These are phyloP conservation scores for Aphanomyces stellatus DNA, from an alignment of 352 stramenopile species.

Conservation along the genomic window DNA sequence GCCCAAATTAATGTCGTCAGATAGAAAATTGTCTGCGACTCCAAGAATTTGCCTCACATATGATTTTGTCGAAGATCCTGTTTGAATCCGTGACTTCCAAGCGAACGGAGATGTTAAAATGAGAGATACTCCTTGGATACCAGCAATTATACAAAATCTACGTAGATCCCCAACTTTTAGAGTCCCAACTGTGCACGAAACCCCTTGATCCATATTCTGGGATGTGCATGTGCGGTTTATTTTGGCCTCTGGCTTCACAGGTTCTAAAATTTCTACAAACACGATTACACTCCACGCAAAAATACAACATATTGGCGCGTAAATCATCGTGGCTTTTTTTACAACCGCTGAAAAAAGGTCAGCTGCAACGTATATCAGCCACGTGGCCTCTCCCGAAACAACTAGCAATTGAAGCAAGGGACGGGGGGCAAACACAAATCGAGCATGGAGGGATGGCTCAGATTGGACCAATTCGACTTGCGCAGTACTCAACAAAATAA, in stretches of 20 bases:
- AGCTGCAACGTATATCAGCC: not conserved
- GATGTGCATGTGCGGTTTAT: not conserved
- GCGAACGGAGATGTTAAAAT: not conserved
- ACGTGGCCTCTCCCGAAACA: not conserved
- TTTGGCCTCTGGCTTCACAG: not conserved
- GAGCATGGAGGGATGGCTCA: not conserved
- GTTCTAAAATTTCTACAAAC: not conserved
- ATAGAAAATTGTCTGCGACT: no score
- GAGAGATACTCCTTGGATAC: not conserved
- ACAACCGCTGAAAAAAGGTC: not conserved
- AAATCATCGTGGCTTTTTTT: not conserved
- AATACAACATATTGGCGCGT: not conserved
- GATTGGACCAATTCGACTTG: not conserved
- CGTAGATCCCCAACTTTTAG: not conserved
- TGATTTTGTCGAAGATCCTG: no score
- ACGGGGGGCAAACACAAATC: not conserved
- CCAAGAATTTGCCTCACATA: no score
- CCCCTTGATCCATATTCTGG: not conserved
- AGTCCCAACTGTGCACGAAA: not conserved
- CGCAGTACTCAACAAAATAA: not conserved
- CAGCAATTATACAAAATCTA: not conserved
- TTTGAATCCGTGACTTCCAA: not conserved
- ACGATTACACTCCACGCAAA: not conserved
- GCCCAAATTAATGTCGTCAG: no score
- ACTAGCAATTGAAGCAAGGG: not conserved